Percentiles rank a stretch among this genome's conserved stretches.
Conservation (phyloP, 1,284 basidiomycete genomes). For the Chalciporus sp. region DNA sequence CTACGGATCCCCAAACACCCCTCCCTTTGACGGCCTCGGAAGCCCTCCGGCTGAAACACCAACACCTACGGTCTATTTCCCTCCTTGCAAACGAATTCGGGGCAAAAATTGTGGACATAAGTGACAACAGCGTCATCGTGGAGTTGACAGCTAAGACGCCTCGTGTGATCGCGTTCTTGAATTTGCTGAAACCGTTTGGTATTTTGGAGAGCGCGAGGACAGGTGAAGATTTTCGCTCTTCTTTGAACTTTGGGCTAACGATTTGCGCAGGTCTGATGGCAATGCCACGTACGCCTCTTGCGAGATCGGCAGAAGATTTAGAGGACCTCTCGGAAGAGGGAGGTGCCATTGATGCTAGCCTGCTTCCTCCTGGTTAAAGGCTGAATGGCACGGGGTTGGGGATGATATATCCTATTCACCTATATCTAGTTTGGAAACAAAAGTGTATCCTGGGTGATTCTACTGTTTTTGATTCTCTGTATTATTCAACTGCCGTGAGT, state of each 20-base stretch:
- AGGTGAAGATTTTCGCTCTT: conserved; percentile 55
- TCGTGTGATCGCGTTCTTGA: conserved; percentile 92
- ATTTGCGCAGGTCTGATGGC: conserved; percentile 81
- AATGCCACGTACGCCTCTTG: conserved; percentile 92
- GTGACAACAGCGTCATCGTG: conserved; percentile 92
- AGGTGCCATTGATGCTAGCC: conserved; percentile 76
- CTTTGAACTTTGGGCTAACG: background rate
- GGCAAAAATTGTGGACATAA: conserved; percentile 93
- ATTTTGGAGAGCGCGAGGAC: conserved; percentile 92
- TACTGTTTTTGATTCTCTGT: background rate
- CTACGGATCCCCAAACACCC: conserved; percentile 31
- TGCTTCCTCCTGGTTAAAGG: conserved; percentile 85
- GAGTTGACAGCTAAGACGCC: conserved; percentile 93
- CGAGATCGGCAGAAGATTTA: conserved; percentile 61
- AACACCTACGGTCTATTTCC: conserved; percentile 87
- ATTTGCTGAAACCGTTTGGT: conserved; percentile 92
- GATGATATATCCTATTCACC: background rate
- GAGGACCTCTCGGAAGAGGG: conserved; percentile 51
- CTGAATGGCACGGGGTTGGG: background rate
- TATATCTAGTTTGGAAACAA: background rate
- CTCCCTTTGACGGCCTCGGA: conserved; percentile 73
- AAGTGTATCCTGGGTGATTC: background rate
- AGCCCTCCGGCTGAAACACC: conserved; percentile 87
- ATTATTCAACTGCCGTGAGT: background rate
- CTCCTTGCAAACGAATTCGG: conserved; percentile 89